Base-by-base conservation (phyloP, 441 rosid genomes). In the Aquilaria agallochum region DNA sequence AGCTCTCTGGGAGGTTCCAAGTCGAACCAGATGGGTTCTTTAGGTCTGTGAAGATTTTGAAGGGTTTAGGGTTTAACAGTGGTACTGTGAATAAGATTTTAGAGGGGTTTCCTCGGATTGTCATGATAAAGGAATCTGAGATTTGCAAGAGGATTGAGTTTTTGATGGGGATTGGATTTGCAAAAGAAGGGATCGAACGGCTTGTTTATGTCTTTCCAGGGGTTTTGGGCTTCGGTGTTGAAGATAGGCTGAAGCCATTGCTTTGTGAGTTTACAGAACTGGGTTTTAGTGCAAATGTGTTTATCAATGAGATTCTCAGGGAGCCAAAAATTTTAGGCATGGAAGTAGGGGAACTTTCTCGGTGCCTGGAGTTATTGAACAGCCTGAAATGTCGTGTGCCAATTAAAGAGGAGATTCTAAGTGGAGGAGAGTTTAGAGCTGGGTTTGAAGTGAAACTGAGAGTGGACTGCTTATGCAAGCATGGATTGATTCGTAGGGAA, bases 261-360 rank as follows among this genome's bases (percentile, higher is more conserved):
- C 72, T 88, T 36, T 13, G 56, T 61, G 96, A 91, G 68, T 83
- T 89, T 62, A 50, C 36, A 67, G 65, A 72, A 60, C 70, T 84
- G 70, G 94, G 96, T 20, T 87, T 89, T 72, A 71, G 72, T 58
- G 74, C 68, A 10, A 70, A 72, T 2, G 58, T 78, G 65, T 48
- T 87, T 4, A 69, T 66, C 68, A 70, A 80, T 62, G 97, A 85
- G 83, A 80, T 89, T 40, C 59, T 46, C 36, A 75, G 76, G 53
- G 88, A 87, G 58, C 94, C 94, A 1, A 77, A 72, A 53, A 67
- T 87, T 62, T 75, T 91, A 0, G 64, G 89, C 9, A 72, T 91
- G 80, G 96, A 89, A 80, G 60, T 82, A 44, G 97, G 97, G 11
- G 96, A 91, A 68, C 79, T 83, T 50, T 74, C 90, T 0, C 77